Percentiles rank a stretch among this genome's conserved stretches.
Conservation (phyloP, 352 stramenopile genomes). For the Aphanomyces invadans region DNA sequence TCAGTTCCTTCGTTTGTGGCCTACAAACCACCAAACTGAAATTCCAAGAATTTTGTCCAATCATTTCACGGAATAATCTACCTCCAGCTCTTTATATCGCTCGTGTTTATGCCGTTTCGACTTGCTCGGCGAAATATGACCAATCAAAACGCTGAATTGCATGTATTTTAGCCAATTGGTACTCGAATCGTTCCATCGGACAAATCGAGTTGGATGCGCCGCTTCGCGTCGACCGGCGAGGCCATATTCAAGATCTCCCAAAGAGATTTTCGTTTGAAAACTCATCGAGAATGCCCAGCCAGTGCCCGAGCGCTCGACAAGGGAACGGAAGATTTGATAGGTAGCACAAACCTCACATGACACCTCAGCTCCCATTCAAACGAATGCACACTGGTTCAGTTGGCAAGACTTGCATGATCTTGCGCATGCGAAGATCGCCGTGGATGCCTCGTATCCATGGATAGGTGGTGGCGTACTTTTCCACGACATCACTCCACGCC, state of each 20-base stretch:
- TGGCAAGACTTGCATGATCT: constrained; percentile 15
- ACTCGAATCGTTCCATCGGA: too few species aligned
- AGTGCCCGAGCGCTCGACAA: too few species aligned
- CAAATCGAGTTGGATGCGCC: too few species aligned
- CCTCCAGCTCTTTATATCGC: not conserved
- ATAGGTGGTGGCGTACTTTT: not conserved
- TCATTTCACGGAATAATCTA: not conserved
- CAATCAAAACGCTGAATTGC: not conserved
- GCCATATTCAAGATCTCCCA: not conserved
- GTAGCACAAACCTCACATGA: too few species aligned
- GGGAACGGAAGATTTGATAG: too few species aligned
- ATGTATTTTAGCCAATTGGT: not conserved
- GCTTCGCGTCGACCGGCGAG: too few species aligned
- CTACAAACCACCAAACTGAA: constrained; percentile 14
- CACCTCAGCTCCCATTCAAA: too few species aligned
- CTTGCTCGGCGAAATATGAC: not conserved
- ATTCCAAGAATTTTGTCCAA: constrained; percentile 14
- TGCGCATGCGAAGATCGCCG: constrained; percentile 17
- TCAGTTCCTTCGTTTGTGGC: constrained; percentile 23
- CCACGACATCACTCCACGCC: not conserved
- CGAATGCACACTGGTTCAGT: constrained; percentile 4
- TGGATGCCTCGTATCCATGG: not conserved
- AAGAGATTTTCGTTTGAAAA: too few species aligned
- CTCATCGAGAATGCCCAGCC: too few species aligned
- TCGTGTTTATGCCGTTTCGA: not conserved